Percentiles rank a stretch among this genome's conserved stretches.
These are phyloP conservation scores for Aspergillus leporis DNA, from an alignment of 495 filamentous ascomycete genomes.

Conservation along the genomic window DNA sequence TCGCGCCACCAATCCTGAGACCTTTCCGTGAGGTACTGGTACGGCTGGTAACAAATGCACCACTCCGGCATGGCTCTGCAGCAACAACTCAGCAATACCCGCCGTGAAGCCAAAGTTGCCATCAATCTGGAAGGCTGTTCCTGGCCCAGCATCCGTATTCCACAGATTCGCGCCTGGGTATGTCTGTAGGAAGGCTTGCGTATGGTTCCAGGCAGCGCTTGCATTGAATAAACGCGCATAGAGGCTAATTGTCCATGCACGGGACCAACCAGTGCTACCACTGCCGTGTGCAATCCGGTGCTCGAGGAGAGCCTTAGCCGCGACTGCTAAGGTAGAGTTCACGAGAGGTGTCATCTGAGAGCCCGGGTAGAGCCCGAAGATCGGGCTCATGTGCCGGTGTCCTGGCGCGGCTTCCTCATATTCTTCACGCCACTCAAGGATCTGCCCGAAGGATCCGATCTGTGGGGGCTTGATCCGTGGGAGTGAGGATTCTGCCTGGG, in stretches of 20 bases:
- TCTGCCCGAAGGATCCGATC: constrained; percentile 32
- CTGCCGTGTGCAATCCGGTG: constrained; percentile 30
- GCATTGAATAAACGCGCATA: constrained; percentile 36
- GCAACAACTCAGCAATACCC: constrained; percentile 29
- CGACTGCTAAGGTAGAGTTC: constrained; percentile 19
- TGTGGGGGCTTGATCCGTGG: constrained; percentile 21
- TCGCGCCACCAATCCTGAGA: constrained; percentile 25
- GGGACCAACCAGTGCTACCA: constrained; percentile 37
- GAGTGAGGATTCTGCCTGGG: constrained; percentile 6
- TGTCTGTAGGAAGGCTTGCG: constrained; percentile 12
- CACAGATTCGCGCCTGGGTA: constrained; percentile 18
- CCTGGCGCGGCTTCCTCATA: constrained; percentile 36
- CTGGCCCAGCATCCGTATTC: constrained; percentile 15
- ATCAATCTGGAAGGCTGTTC: constrained; percentile 32
- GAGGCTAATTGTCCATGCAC: constrained; percentile 38
- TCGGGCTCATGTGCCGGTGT: constrained; percentile 40
- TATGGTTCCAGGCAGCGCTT: constrained; percentile 24
- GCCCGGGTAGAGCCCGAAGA: constrained; percentile 36
- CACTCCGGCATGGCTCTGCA: constrained; percentile 25
- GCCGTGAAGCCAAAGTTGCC: constrained; percentile 33
- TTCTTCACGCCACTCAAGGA: constrained; percentile 43
- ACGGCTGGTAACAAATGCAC: constrained; percentile 30
- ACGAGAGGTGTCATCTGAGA: constrained; percentile 23
- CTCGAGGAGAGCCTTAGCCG: constrained; percentile 27
- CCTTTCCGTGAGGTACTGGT: constrained; percentile 21